Conservation (phyloP, 169 alveolate genomes). For the Cryptosporidium xiaoi region DNA sequence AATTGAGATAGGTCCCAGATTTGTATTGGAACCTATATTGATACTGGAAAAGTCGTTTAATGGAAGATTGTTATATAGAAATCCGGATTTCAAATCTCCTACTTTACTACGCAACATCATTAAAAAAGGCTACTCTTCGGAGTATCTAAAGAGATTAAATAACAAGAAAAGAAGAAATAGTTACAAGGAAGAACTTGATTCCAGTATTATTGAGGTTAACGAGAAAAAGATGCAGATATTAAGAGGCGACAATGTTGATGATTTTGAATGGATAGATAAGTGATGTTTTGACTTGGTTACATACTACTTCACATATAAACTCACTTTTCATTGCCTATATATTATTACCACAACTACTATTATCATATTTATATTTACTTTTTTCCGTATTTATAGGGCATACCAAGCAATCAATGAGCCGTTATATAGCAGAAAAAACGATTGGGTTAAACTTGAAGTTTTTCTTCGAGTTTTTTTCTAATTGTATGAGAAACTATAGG, state of each 20-base stretch:
- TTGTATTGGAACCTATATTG: slow-evolving; percentile 90
- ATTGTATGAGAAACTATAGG: slow-evolving; percentile 50
- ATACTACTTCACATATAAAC: too few species aligned
- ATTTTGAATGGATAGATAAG: not conserved
- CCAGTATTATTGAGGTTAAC: slow-evolving; percentile 7
- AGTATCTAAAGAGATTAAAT: slow-evolving; percentile 23
- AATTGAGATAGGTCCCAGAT: slow-evolving; percentile 93
- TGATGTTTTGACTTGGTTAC: too few species aligned
- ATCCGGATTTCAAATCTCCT: slow-evolving; percentile 83
- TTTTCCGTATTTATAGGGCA: not conserved
- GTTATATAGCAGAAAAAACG: slow-evolving; percentile 58
- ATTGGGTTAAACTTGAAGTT: not conserved
- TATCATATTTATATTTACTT: too few species aligned
- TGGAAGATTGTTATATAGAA: slow-evolving; percentile 86
- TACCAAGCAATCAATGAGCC: slow-evolving; percentile 75
- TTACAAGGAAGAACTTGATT: slow-evolving; percentile 41
- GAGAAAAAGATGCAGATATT: slow-evolving; percentile 45
- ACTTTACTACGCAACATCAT: slow-evolving; percentile 77
- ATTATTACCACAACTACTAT: too few species aligned
- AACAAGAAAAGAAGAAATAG: slow-evolving; percentile 35
- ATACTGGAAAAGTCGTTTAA: slow-evolving; percentile 87
- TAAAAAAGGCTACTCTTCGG: slow-evolving; percentile 33
- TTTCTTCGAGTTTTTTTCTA: not conserved
- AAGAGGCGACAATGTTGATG: slow-evolving; percentile 64
- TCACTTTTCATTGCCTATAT: too few species aligned